Conservation (phyloP, 192 early-diverging fungal genomes). For the Thoreauomyces humboldtii region DNA sequence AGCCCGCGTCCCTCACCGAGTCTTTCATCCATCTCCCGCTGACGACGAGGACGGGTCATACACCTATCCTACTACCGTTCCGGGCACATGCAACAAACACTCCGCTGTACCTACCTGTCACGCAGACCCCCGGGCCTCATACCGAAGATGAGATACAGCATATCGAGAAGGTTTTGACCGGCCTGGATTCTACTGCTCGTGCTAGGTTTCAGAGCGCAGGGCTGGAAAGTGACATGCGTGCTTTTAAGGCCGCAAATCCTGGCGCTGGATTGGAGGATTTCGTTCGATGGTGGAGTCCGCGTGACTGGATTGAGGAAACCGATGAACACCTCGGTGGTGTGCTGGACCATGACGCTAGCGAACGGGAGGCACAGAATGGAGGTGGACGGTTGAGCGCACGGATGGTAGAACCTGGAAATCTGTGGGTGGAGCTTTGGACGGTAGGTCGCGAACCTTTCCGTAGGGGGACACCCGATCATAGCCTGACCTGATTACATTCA, state of each 20-base stretch:
- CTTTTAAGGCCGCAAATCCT: constrained; percentile 94
- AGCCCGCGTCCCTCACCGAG: constrained; percentile 5
- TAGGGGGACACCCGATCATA: too few species aligned
- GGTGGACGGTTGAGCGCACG: constrained; percentile 61
- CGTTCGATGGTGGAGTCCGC: constrained; percentile 94
- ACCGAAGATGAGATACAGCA: constrained; percentile 76
- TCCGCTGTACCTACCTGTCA: constrained; percentile 1
- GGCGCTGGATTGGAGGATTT: constrained; percentile 76
- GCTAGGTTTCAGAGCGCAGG: constrained; percentile 77
- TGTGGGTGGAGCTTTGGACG: constrained; percentile 86
- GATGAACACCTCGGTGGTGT: constrained; percentile 35
- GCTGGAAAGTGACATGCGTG: constrained; percentile 74
- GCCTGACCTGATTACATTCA: too few species aligned
- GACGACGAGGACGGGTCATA: constrained; percentile 9
- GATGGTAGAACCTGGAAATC: constrained; percentile 77
- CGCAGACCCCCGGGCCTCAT: constrained; percentile 70
- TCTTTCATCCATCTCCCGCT: constrained; percentile 17
- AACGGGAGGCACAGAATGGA: constrained; percentile 25
- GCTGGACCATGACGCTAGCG: constrained; percentile 24
- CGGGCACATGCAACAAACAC: neutral
- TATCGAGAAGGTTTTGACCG: neutral
- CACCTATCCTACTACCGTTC: constrained; percentile 7
- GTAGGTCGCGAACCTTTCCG: too few species aligned
- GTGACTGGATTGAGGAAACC: constrained; percentile 76
- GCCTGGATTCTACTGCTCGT: constrained; percentile 27